These are phyloP conservation scores for Agastache rugosa DNA, from an alignment of 257 asterid genomes.

Conservation along the genomic window DNA sequence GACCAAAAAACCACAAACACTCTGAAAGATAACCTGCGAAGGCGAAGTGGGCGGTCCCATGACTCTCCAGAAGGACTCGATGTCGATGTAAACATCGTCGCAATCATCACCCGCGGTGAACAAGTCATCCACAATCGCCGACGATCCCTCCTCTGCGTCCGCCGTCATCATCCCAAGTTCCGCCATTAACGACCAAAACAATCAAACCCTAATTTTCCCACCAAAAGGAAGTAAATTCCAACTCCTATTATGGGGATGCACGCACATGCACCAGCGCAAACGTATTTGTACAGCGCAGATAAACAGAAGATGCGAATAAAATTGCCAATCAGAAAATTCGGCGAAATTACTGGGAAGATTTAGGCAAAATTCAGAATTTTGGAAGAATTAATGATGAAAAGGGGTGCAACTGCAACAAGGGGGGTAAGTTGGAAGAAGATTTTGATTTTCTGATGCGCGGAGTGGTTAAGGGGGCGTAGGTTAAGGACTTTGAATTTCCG, in stretches of 20 bases:
- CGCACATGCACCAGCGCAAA: constrained; percentile 4
- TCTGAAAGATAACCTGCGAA: constrained; percentile 34
- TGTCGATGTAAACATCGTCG: constrained; percentile 52
- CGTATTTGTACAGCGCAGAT: constrained; percentile 12
- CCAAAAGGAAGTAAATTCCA: constrained; percentile 18
- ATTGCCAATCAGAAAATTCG: background rate
- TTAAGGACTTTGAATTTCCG: constrained; percentile 34
- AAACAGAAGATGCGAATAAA: background rate
- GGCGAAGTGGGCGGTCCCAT: constrained; percentile 49
- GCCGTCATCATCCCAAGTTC: constrained; percentile 55
- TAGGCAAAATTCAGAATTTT: constrained; percentile 21
- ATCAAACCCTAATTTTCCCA: constrained; percentile 44
- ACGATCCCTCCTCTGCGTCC: constrained; percentile 41
- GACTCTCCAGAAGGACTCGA: constrained; percentile 49
- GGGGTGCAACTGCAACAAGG: no score
- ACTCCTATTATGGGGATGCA: constrained; percentile 17
- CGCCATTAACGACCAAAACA: constrained; percentile 5
- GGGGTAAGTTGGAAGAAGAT: constrained; percentile 32
- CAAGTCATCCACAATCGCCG: constrained; percentile 38
- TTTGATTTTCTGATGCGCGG: constrained; percentile 10
- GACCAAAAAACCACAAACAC: constrained; percentile 13
- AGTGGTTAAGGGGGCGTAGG: constrained; percentile 36
- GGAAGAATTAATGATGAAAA: background rate
- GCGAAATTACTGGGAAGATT: constrained; percentile 36
- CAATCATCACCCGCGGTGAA: constrained; percentile 34